phyloP scores from a whole-genome alignment of 23 red algal genomes.

The Pyropia yezoensis region DNA sequence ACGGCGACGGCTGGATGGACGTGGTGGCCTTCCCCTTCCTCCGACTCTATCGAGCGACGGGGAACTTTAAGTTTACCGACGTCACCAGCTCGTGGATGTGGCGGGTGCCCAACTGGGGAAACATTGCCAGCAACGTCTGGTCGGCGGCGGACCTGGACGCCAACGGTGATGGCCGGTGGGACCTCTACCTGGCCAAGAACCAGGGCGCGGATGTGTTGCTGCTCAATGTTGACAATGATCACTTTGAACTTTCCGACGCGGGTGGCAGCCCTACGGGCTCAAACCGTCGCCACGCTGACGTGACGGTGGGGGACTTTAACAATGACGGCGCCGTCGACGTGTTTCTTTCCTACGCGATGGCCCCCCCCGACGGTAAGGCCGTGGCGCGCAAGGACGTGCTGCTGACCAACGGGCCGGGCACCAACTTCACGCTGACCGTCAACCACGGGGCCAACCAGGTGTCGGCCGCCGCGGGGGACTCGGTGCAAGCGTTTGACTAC shows the following conservation, averaged over 20 bases:
- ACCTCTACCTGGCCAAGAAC: conserved; percentile 38
- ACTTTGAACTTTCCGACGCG: conserved; percentile 4
- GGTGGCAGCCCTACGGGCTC: conserved; percentile 3
- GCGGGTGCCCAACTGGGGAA: too few relatives aligned
- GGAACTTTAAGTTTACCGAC: conserved; percentile 5
- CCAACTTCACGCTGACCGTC: background rate
- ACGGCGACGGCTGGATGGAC: conserved; percentile 41
- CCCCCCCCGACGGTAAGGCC: background rate
- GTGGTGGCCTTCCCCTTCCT: conserved; percentile 20
- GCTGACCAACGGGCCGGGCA: conserved; percentile 1
- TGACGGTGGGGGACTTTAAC: conserved; percentile 63
- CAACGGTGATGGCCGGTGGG: conserved; percentile 50
- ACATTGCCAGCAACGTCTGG: background rate
- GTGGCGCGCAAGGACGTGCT: background rate
- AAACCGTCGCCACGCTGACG: background rate
- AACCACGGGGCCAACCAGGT: conserved; percentile 1
- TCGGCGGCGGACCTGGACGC: conserved; percentile 44
- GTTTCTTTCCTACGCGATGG: background rate
- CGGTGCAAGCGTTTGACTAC: conserved; percentile 38
- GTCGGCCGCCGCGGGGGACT: too few relatives aligned
- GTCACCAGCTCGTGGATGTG: background rate
- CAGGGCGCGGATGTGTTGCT: conserved; percentile 10
- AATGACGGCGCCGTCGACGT: conserved; percentile 61
- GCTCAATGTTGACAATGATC: conserved; percentile 4
- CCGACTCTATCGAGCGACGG: conserved; percentile 3